Conservation (phyloP, 345 rosid species). For the Kandelia obovata region DNA sequence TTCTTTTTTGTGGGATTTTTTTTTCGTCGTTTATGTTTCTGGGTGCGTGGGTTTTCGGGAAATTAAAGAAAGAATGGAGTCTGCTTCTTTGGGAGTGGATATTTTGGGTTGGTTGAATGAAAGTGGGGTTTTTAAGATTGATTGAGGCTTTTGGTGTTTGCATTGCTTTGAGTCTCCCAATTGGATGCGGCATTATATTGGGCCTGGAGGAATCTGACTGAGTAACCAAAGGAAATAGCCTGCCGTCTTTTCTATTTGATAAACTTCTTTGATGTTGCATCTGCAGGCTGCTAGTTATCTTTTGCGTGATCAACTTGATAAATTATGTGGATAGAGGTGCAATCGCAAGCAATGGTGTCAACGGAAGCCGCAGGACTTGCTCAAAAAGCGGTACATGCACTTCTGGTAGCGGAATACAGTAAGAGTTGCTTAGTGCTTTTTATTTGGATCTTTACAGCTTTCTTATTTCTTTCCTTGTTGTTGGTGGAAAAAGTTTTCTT, state of each 20-base stretch:
- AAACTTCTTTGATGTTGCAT: slow-evolving; percentile 2
- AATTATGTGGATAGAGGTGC: slow-evolving; percentile 91
- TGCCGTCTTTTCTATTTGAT: neutral
- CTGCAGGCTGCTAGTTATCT: slow-evolving; percentile 75
- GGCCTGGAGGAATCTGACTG: no score
- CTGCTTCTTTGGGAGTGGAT: neutral
- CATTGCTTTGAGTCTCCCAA: no score
- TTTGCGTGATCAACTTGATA: slow-evolving; percentile 77
- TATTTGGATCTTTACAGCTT: neutral
- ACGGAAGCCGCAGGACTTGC: slow-evolving; percentile 69
- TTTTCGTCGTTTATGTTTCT: neutral
- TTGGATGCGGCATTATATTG: no score
- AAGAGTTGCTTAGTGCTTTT: slow-evolving; percentile 35
- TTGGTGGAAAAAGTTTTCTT: neutral
- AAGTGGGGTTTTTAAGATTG: neutral
- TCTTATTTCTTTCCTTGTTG: neutral
- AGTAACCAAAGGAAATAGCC: neutral
- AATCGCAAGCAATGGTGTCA: slow-evolving; percentile 95
- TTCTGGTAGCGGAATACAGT: slow-evolving; percentile 88
- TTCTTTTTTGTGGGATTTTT: neutral
- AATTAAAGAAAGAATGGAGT: neutral
- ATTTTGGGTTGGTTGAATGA: neutral
- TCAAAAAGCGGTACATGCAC: slow-evolving; percentile 65
- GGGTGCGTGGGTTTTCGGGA: neutral
- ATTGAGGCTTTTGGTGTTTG: neutral